These are phyloP conservation scores for Limonium bicolor DNA, from an alignment of 148 eudicot species.

Conservation along the genomic window DNA sequence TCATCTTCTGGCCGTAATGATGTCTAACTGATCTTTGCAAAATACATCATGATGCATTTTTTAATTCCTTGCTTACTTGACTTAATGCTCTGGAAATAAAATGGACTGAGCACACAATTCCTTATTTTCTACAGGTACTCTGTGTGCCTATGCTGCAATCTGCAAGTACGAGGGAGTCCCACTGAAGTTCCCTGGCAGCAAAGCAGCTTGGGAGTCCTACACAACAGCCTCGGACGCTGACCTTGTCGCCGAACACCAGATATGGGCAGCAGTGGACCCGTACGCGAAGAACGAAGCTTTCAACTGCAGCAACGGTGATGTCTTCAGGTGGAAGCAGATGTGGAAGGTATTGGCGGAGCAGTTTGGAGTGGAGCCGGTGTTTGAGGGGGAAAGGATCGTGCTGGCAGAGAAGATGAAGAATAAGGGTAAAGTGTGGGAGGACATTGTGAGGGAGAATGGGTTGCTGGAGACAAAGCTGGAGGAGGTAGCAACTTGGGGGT, in stretches of 20 bases:
- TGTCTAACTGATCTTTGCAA: too few relatives aligned
- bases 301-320: slow-evolving; percentile 61
- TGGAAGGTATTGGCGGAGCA: slow-evolving; percentile 59
- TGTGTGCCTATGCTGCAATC: slow-evolving; percentile 56
- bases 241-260: slow-evolving; percentile 64
- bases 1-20: too few relatives aligned
- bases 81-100: too few relatives aligned
- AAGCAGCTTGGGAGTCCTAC: slow-evolving; percentile 43
- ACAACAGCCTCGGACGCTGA: slow-evolving; percentile 60
- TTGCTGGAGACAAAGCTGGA: slow-evolving; percentile 35
- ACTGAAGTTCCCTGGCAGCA: slow-evolving; percentile 46
- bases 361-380: slow-evolving; percentile 27
- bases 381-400: slow-evolving; percentile 15
- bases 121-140: slow-evolving; percentile 2
- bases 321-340: slow-evolving; percentile 58
- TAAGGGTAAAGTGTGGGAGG: slow-evolving; percentile 55
- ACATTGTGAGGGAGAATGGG: slow-evolving; percentile 40
- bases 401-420: slow-evolving; percentile 58
- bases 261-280: slow-evolving; percentile 56
- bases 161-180: slow-evolving; percentile 50
- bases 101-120: background rate
- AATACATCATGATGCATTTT: too few relatives aligned
- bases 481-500: slow-evolving; percentile 50
- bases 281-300: slow-evolving; percentile 53
- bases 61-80: too few relatives aligned